Percentiles rank a stretch among this genome's conserved stretches.
Conservation (phyloP, 768 basidiomycete genomes). For the Russula ochroleuca region DNA sequence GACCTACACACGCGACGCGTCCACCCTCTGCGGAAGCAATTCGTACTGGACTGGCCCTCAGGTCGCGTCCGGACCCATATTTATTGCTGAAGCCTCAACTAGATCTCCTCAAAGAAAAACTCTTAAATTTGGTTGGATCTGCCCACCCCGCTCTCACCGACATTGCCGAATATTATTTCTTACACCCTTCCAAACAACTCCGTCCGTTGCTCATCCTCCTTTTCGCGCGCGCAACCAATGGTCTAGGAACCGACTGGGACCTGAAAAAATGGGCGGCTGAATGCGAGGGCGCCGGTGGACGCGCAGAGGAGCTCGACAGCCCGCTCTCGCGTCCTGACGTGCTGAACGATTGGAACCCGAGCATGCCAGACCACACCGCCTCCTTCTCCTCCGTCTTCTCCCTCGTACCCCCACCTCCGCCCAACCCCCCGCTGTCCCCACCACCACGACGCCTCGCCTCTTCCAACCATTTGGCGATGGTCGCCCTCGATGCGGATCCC, state of each 20-base stretch:
- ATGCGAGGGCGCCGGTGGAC: slow-evolving; percentile 51
- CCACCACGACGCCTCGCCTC: slow-evolving; percentile 33
- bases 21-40: background rate
- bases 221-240: slow-evolving; percentile 90
- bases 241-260: slow-evolving; percentile 65
- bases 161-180: slow-evolving; percentile 90
- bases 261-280: slow-evolving; percentile 57
- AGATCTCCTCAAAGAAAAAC: slow-evolving; percentile 58
- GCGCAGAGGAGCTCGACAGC: slow-evolving; percentile 61
- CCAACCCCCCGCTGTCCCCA: slow-evolving; percentile 36
- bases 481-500: slow-evolving; percentile 39
- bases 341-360: slow-evolving; percentile 87
- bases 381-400: slow-evolving; percentile 54
- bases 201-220: slow-evolving; percentile 87
- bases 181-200: slow-evolving; percentile 84
- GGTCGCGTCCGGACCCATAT: slow-evolving; percentile 57
- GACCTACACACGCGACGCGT: slow-evolving; percentile 12
- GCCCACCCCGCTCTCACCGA: slow-evolving; percentile 85
- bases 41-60: background rate
- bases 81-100: slow-evolving; percentile 71
- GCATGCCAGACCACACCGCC: slow-evolving; percentile 70
- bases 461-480: slow-evolving; percentile 34
- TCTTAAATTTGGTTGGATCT: slow-evolving; percentile 77
- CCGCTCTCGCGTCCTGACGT: slow-evolving; percentile 78
- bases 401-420: slow-evolving; percentile 49